phyloP scores from a whole-genome alignment of 345 rosid species.

The Hirschfeldia incana region DNA sequence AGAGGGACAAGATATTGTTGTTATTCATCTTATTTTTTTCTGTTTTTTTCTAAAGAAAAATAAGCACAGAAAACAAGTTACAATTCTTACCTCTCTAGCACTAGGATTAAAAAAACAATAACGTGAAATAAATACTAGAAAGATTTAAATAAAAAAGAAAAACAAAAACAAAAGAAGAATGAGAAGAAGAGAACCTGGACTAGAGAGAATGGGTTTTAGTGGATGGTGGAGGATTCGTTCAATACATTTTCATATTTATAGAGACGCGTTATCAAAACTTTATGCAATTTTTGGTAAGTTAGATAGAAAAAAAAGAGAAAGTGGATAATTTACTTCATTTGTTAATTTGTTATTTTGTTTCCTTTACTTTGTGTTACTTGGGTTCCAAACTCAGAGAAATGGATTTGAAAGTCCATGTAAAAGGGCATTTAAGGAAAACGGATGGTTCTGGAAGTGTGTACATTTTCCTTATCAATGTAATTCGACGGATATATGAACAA shows the following conservation, averaged over 20 bases:
- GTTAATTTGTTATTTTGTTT: background rate
- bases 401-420: background rate
- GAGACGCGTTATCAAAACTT: constrained; percentile 5
- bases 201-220: constrained; percentile 22
- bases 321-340: background rate
- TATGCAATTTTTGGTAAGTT: constrained; percentile 21
- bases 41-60: background rate
- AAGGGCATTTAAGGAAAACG: background rate
- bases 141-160: background rate
- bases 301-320: background rate
- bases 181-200: constrained; percentile 27
- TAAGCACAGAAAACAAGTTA: background rate
- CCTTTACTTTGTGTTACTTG: constrained; percentile 17
- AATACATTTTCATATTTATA: constrained; percentile 17
- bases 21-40: background rate
- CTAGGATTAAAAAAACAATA: background rate
- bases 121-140: background rate
- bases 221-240: constrained; percentile 3
- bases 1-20: background rate
- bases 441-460: constrained; percentile 21
- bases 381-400: constrained; percentile 24
- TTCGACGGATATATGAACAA: background rate
- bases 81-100: background rate
- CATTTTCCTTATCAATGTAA: background rate
- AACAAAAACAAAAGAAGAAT: background rate